Evolutionary conservation across 2,329 filamentous ascomycete species (phyloP).

Genomic region (Ramularia endophylla): DNA sequence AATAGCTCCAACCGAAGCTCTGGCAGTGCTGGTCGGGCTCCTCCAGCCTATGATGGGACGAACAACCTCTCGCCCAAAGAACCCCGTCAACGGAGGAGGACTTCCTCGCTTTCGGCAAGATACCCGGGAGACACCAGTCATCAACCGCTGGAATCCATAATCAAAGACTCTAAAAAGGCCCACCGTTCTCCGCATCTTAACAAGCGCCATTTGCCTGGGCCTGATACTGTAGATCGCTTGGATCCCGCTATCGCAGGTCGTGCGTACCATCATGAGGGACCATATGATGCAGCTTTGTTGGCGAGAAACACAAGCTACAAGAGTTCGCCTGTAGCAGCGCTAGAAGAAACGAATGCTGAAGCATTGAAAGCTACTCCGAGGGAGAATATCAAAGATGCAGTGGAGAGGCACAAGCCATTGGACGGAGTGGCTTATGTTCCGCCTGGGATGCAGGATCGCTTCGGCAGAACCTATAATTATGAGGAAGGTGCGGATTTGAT

Average conservation of each 20-base stretch:
- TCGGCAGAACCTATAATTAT: conserved; percentile 69
- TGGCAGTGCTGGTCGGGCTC: conserved; percentile 13
- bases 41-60: conserved; percentile 23
- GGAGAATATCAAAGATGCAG: conserved; percentile 69
- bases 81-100: conserved; percentile 33
- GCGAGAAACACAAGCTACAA: conserved; percentile 60
- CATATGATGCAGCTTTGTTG: conserved; percentile 76
- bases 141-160: conserved; percentile 61
- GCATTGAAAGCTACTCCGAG: conserved; percentile 73
- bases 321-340: conserved; percentile 68
- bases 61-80: conserved; percentile 4
- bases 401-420: conserved; percentile 68
- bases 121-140: conserved; percentile 60
- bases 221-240: conserved; percentile 75
- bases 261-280: conserved; percentile 82
- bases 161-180: conserved; percentile 58
- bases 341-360: conserved; percentile 65
- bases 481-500: conserved; percentile 83
- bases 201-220: conserved; percentile 58
- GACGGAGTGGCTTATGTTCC: conserved; percentile 76
- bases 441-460: conserved; percentile 61
- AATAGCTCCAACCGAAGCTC: not conserved
- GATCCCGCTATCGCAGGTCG: conserved; percentile 59
- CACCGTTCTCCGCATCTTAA: conserved; percentile 60
- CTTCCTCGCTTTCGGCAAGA: conserved; percentile 52